A percentile compares a stretch with the other conserved stretches of the same genome.
phyloP scores from a whole-genome alignment of 2,329 filamentous ascomycete genomes.

The Clonostachys rosea region DNA sequence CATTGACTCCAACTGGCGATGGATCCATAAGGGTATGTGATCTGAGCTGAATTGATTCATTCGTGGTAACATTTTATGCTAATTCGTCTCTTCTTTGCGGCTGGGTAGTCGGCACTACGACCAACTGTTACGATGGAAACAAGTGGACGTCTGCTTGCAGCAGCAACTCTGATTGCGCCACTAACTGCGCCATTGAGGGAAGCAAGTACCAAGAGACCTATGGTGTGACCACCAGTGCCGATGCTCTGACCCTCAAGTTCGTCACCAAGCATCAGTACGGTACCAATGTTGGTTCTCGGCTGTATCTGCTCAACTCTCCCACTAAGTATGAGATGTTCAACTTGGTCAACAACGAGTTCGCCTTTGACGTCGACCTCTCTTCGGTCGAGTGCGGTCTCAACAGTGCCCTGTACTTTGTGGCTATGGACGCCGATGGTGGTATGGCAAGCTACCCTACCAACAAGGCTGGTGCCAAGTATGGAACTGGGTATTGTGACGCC shows the following conservation, averaged over 20 bases:
- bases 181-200: conserved; percentile 40
- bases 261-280: conserved; percentile 39
- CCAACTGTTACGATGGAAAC: conserved; percentile 45
- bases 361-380: conserved; percentile 63
- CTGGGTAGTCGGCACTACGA: conserved; percentile 12
- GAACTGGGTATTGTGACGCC: conserved; percentile 49
- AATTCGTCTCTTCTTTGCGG: not conserved
- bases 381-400: conserved; percentile 61
- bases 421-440: conserved; percentile 50
- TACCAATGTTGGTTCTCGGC: conserved; percentile 37
- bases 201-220: conserved; percentile 37
- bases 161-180: conserved; percentile 30
- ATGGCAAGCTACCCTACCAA: conserved; percentile 36
- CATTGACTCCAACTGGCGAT: conserved; percentile 50
- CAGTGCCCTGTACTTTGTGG: conserved; percentile 56
- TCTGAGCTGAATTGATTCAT: not conserved
- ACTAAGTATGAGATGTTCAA: conserved; percentile 56
- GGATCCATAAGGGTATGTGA: conserved; percentile 32
- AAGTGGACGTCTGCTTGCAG: conserved; percentile 27
- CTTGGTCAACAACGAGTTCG: conserved; percentile 57
- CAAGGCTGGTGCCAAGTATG: conserved; percentile 43
- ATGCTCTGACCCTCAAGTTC: conserved; percentile 43
- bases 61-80: not conserved
- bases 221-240: conserved; percentile 39
- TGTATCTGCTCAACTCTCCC: conserved; percentile 54